Base-by-base conservation (phyloP, 345 rosid genomes). In the Lumnitzera littorea region DNA sequence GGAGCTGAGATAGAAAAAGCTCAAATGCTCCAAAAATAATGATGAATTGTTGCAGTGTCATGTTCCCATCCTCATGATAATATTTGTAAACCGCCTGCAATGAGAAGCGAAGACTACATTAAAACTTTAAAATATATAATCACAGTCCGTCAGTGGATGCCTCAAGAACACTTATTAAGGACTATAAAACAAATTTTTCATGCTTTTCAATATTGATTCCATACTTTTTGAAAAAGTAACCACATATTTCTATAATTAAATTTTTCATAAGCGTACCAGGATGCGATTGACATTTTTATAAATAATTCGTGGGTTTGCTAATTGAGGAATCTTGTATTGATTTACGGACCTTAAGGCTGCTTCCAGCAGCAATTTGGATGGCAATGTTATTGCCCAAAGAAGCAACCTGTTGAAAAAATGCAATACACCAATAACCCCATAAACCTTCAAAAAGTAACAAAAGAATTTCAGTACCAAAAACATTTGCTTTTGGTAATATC, bases 301-400 rank as follows among this genome's bases (percentile, higher is more conserved):
- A 9, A 5, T 36, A 36, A 36, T 36, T 1, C 7, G 43, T 36
- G 7, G 11, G 10, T 36, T 36, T 36, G 43, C 5, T 36, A 51
- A 11, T 0, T 15, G 11, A 7, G 0, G 12, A 50, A 5, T 24
- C 16, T n/a, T 16, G 49, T 0, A 31, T 24, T 50, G 56, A 1
- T 36, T 55, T 61, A 58, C 70, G 23, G 13, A 78, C 84, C 77
- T 74, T 82, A 24, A 82, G 78, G 67, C 87, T 74, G 71, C 78
- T 79, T 7, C 84, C 87, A 25, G 82, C 79, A 46, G 84, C 82
- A 58, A 73, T 80, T 80, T 82, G 82, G 69, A 82, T 70, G 57
- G 83, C 79, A 41, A 77, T 69, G 65, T 77, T 82, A 61, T 79
- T 79, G 66, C 84, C 87, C 66, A 79, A 50, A 15, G 84, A 82